Conservation (phyloP, 805 yeast species). For the Saturnispora zaruensis region DNA sequence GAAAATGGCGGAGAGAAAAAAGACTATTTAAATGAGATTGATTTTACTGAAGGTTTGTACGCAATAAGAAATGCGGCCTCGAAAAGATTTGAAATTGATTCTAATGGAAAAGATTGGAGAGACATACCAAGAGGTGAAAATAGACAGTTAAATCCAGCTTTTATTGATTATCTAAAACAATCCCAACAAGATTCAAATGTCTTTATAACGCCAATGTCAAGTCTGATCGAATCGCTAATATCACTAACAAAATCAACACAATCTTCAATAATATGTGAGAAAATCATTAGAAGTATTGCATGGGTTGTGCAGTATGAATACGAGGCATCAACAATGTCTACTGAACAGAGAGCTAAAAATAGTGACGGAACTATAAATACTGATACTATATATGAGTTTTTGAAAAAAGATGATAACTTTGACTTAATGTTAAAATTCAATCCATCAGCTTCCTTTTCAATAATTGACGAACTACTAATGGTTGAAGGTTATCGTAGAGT, state of each 20-base stretch:
- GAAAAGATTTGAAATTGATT: slow-evolving; percentile 41
- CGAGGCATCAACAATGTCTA: slow-evolving; percentile 20
- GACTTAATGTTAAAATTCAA: slow-evolving; percentile 42
- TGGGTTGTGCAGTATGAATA: slow-evolving; percentile 35
- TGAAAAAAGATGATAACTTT: slow-evolving; percentile 38
- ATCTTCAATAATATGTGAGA: slow-evolving; percentile 29
- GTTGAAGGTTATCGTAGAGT: slow-evolving; percentile 54
- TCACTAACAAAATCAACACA: slow-evolving; percentile 24
- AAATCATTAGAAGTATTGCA: slow-evolving; percentile 41
- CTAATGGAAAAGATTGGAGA: slow-evolving; percentile 61
- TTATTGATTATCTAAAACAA: slow-evolving; percentile 17
- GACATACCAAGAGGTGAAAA: slow-evolving; percentile 60
- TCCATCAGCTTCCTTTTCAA: slow-evolving; percentile 42
- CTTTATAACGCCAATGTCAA: slow-evolving; percentile 24
- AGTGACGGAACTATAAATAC: slow-evolving; percentile 34
- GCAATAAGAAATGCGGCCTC: slow-evolving; percentile 31
- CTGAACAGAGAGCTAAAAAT: slow-evolving; percentile 14
- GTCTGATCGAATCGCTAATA: slow-evolving; percentile 20
- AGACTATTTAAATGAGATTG: not conserved
- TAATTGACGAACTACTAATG: slow-evolving; percentile 68
- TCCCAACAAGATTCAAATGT: slow-evolving; percentile 18
- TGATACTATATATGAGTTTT: slow-evolving; percentile 41
- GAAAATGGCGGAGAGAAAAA: not conserved
- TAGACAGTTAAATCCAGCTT: slow-evolving; percentile 26
- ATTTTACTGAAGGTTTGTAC: slow-evolving; percentile 16